A percentile compares a stretch with the other conserved stretches of the same genome.
phyloP scores from a whole-genome alignment of 2,329 filamentous ascomycete species.

The Bisporella sp. region DNA sequence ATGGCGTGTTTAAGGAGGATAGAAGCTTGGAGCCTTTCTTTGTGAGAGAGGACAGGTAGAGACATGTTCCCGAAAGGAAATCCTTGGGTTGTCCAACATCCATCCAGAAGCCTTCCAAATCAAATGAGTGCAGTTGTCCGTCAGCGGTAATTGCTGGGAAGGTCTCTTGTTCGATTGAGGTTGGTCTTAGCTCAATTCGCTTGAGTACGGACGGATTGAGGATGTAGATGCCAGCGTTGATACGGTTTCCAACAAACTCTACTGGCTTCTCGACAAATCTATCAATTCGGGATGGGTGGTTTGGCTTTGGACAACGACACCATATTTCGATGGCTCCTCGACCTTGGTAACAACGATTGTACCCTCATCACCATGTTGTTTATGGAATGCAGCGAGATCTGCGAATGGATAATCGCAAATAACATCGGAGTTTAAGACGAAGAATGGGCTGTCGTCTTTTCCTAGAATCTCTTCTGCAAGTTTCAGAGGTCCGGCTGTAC shows the following conservation, averaged over 20 bases:
- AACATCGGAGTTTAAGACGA: constrained; percentile 96
- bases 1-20: constrained; percentile 65
- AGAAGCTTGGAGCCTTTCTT: constrained; percentile 87
- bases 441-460: constrained; percentile 93
- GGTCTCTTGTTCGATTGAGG: constrained; percentile 97
- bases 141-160: constrained; percentile 92
- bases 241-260: constrained; percentile 96
- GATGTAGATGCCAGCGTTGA: constrained; percentile 98
- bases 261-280: constrained; percentile 99
- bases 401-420: constrained; percentile 98
- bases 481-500: constrained; percentile 92
- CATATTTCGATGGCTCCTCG: constrained; percentile 97
- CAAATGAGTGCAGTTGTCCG: constrained; percentile 88
- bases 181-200: constrained; percentile 92
- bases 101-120: constrained; percentile 99
- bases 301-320: constrained; percentile 96
- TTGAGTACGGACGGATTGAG: constrained; percentile 85
- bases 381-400: constrained; percentile 86
- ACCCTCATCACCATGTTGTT: constrained; percentile 85
- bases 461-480: constrained; percentile 85
- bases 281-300: constrained; percentile 86
- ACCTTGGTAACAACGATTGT: constrained; percentile 99
- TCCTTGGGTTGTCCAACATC: constrained; percentile 98
- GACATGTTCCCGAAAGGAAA: constrained; percentile 90
- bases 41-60: constrained; percentile 87